phyloP scores from a whole-genome alignment of 495 filamentous ascomycete genomes.

The Polyplosphaeria fusca region DNA sequence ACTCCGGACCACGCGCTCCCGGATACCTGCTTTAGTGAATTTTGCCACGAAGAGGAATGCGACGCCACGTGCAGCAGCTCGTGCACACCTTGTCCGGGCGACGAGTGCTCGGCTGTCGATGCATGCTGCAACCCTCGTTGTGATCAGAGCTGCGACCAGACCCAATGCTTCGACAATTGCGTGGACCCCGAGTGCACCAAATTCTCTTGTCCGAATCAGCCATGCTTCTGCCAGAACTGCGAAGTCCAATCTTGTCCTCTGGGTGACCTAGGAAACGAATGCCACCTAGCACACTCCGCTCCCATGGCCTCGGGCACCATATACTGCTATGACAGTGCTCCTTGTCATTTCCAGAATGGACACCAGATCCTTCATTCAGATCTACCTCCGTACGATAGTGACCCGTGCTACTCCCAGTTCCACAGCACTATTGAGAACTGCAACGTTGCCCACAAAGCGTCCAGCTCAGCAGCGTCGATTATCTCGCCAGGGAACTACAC shows the following conservation, averaged over 20 bases:
- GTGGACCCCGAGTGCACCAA: constrained; percentile 31
- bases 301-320: constrained; percentile 18
- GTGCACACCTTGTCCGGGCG: constrained; percentile 28
- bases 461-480: constrained; percentile 10
- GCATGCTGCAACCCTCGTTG: constrained; percentile 26
- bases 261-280: constrained; percentile 17
- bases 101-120: constrained; percentile 19
- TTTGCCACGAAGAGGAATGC: constrained; percentile 27
- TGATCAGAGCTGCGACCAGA: constrained; percentile 12
- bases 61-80: constrained; percentile 9
- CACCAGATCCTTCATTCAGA: constrained; percentile 7
- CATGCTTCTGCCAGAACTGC: constrained; percentile 29
- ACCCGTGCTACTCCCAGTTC: constrained; percentile 10
- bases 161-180: constrained; percentile 19
- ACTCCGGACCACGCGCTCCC: constrained; percentile 15
- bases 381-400: constrained; percentile 6
- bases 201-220: constrained; percentile 13
- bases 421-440: constrained; percentile 1
- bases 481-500: constrained; percentile 21
- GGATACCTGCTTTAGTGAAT: constrained; percentile 21
- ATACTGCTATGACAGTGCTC: constrained; percentile 21
- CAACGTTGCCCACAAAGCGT: constrained; percentile 7
- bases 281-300: constrained; percentile 17
- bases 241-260: constrained; percentile 22
- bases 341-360: constrained; percentile 22